Conservation (phyloP, 768 basidiomycete species). For the Trametes cinnabarina region DNA sequence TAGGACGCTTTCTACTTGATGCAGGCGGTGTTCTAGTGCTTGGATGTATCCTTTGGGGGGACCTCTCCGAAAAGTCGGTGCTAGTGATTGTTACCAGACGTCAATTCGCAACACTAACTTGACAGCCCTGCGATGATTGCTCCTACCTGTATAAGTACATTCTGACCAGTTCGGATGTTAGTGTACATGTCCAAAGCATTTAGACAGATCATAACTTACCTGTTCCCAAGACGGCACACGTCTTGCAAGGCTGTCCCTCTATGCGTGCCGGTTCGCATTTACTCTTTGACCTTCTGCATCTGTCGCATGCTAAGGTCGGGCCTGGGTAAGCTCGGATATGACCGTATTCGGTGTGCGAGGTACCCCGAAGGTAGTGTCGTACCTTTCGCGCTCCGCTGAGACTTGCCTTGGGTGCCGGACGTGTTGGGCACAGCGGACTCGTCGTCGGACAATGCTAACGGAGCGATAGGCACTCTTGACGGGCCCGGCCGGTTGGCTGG, state of each 20-base stretch:
- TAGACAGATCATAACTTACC: background rate
- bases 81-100: conserved; percentile 33
- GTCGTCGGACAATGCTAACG: conserved; percentile 1
- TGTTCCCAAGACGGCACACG: conserved; percentile 48
- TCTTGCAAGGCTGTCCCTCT: conserved; percentile 57
- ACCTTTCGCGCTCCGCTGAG: conserved; percentile 16
- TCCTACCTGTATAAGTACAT: conserved; percentile 16
- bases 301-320: conserved; percentile 67
- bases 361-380: background rate
- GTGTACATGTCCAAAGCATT: background rate
- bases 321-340: too few relatives aligned
- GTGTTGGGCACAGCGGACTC: background rate
- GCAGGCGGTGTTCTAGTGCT: conserved; percentile 87
- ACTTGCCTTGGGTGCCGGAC: background rate
- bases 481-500: too few relatives aligned
- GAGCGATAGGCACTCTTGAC: background rate
- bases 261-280: conserved; percentile 75
- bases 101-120: background rate
- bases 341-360: too few relatives aligned
- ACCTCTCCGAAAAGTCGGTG: conserved; percentile 77
- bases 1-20: conserved; percentile 85
- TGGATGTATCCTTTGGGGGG: conserved; percentile 93
- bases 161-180: background rate
- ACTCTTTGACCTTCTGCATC: conserved; percentile 84
- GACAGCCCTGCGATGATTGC: too few relatives aligned